Evolutionary conservation across 2,329 filamentous ascomycete species (phyloP).

Genomic region (Incumbomyces lentus): DNA sequence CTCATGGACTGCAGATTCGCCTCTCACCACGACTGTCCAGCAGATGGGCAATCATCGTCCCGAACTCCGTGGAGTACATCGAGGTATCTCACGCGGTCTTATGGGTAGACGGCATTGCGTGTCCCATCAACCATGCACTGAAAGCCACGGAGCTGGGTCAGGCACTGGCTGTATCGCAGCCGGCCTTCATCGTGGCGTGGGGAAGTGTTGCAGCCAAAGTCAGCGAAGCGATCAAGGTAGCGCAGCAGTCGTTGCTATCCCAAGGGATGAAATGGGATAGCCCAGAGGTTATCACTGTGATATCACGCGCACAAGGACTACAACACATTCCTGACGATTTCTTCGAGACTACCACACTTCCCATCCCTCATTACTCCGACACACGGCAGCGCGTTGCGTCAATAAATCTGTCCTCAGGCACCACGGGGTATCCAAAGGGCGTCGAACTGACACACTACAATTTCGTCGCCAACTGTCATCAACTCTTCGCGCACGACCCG

Average conservation of each 20-base stretch:
- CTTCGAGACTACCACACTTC: conserved; percentile 15
- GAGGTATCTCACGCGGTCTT: conserved; percentile 22
- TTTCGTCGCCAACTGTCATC: conserved; percentile 27
- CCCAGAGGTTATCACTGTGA: conserved; percentile 9
- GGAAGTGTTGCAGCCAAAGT: conserved; percentile 13
- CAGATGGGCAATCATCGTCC: conserved; percentile 12
- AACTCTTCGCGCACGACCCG: conserved; percentile 12
- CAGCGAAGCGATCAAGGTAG: conserved; percentile 10
- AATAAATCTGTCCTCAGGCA: conserved; percentile 17
- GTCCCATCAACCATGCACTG: conserved; percentile 18
- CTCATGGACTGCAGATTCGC: too few relatives aligned
- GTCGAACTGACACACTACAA: conserved; percentile 35
- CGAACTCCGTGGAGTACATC: conserved; percentile 23
- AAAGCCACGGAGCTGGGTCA: conserved; percentile 20
- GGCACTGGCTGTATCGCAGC: conserved; percentile 17
- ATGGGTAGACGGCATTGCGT: conserved; percentile 22
- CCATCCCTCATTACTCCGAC: conserved; percentile 17
- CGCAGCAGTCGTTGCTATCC: conserved; percentile 8
- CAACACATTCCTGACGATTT: conserved; percentile 18
- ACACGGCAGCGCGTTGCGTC: conserved; percentile 14
- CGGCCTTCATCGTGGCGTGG: conserved; percentile 19
- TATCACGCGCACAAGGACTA: conserved; percentile 4
- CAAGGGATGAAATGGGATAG: conserved; percentile 4
- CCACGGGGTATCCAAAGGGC: conserved; percentile 19
- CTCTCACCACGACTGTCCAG: conserved; percentile 14